Evolutionary conservation across 2,329 filamentous ascomycete species (phyloP).

Genomic region (Corniculantispora saksenae): DNA sequence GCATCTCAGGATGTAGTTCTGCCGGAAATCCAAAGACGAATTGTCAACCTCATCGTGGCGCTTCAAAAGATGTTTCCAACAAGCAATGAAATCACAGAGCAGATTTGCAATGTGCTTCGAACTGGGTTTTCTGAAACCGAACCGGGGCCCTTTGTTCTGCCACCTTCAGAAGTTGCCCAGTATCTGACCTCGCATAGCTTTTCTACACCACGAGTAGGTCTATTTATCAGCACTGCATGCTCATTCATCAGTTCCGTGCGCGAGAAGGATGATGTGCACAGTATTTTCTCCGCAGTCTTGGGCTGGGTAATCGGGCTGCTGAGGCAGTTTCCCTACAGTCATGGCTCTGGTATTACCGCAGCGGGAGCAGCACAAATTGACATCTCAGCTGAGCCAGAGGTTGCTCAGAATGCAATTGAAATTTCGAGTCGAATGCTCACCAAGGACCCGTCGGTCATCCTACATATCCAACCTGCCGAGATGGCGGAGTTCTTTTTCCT

Average conservation of each 20-base stretch:
- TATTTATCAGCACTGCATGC: conserved; percentile 70
- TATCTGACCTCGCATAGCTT: conserved; percentile 62
- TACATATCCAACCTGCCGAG: conserved; percentile 56
- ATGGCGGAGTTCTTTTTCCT: conserved; percentile 67
- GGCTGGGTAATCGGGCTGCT: conserved; percentile 65
- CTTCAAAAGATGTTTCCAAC: conserved; percentile 54
- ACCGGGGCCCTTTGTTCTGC: conserved; percentile 76
- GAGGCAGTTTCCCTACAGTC: conserved; percentile 59
- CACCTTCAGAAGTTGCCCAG: conserved; percentile 63
- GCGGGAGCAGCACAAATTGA: conserved; percentile 40
- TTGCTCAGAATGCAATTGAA: conserved; percentile 73
- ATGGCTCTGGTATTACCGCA: not conserved
- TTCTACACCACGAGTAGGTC: conserved; percentile 66
- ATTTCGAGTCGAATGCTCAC: conserved; percentile 66
- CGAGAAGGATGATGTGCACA: conserved; percentile 44
- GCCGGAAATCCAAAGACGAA: conserved; percentile 43
- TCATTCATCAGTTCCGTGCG: conserved; percentile 65
- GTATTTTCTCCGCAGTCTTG: conserved; percentile 54
- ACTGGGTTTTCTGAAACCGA: conserved; percentile 74
- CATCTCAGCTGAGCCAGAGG: conserved; percentile 70
- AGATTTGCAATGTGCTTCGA: conserved; percentile 69
- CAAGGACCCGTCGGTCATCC: conserved; percentile 61
- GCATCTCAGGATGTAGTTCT: conserved; percentile 25
- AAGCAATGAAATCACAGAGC: conserved; percentile 69
- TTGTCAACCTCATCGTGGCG: conserved; percentile 49